A percentile compares a stretch with the other conserved stretches of the same genome.
These are phyloP conservation scores for Fistulina hepatica DNA, from an alignment of 1,284 basidiomycete genomes.

Conservation along the genomic window DNA sequence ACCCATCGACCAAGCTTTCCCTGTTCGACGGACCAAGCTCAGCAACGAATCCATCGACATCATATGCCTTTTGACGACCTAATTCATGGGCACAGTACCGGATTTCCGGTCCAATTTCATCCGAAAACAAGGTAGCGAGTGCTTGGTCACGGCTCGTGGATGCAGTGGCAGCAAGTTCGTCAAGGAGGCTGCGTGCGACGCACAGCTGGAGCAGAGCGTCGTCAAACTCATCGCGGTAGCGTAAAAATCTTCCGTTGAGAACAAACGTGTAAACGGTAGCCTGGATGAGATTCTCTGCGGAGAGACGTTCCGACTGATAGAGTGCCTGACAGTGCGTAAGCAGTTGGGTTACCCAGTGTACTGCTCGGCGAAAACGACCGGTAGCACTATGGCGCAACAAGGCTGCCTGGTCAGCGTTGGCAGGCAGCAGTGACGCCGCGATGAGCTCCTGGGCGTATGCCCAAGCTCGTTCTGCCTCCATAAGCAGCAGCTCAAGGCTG, in stretches of 20 bases:
- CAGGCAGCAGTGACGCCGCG: constrained; percentile 40
- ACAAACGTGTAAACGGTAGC: constrained; percentile 59
- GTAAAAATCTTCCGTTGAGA: constrained; percentile 63
- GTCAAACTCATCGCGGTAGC: constrained; percentile 67
- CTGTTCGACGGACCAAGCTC: constrained; percentile 56
- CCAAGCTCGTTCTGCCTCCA: constrained; percentile 90
- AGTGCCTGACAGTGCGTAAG: constrained; percentile 66
- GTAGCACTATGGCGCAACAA: constrained; percentile 65
- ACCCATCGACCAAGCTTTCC: constrained; percentile 53
- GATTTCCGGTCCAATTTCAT: constrained; percentile 85
- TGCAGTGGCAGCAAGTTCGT: constrained; percentile 57
- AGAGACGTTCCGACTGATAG: constrained; percentile 39
- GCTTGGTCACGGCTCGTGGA: constrained; percentile 85
- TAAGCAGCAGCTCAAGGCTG: constrained; percentile 75
- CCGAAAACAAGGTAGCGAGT: constrained; percentile 74
- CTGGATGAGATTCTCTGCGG: constrained; percentile 48
- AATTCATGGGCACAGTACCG: constrained; percentile 89
- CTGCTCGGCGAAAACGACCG: constrained; percentile 73
- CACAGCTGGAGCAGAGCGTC: constrained; percentile 69
- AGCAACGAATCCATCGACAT: constrained; percentile 71
- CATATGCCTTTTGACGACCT: constrained; percentile 64
- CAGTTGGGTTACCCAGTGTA: constrained; percentile 76
- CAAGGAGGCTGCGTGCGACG: constrained; percentile 70
- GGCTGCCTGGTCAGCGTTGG: constrained; percentile 39
- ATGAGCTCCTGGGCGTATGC: constrained; percentile 78